Evolutionary conservation across 1,284 basidiomycete species (phyloP), one percentile per base, ranked within the genome.

Genomic region (Tylopilus sp.): DNA sequence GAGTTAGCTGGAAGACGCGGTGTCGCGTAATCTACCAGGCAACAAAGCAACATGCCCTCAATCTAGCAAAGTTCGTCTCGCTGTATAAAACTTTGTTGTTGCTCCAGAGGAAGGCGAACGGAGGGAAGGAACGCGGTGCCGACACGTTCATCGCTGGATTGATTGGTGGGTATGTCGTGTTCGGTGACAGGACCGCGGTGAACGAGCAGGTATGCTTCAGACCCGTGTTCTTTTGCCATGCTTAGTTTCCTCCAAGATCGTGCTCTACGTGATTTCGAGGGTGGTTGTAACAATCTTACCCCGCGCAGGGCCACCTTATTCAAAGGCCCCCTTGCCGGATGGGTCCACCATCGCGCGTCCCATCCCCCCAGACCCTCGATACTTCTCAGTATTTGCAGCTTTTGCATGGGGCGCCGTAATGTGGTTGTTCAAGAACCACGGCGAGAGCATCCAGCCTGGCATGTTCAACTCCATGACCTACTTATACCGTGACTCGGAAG

Each of bases 351-450:
- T 68, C 13, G 77, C 77, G 26, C 82, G 79, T 59, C 88, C 92
- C 3, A 68, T 91, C 38, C 91, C 92, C 4, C 91, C 92, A 3
- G 81, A 94, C 61, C 75, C 86, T 35, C 75, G 78, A 23, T 84
- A 91, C 62, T 98, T 97, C 71, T 84, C 90, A 2, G 65, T 89
- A 29, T 94, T 97, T 60, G 92, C 96, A 3, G 91, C 95, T 0
- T 57, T 97, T 28, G 82, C 87, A 31, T 99, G 96, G 96, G 96
- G 92, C 33, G 77, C 85, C n/a, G 93, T 97, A 41, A 98, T 99
- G 96, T 99, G 89, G 81, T 74, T 97, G 54, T 98, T 96, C 78
- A 77, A 85, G 60, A 79, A 96, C 67, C 75, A 83, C 28, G 82
- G 91, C 39, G 85, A 97, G 71, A 86, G 84, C 12, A 82, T 99